Conservation (phyloP, 257 asterid genomes). For the Petunia secreta region DNA sequence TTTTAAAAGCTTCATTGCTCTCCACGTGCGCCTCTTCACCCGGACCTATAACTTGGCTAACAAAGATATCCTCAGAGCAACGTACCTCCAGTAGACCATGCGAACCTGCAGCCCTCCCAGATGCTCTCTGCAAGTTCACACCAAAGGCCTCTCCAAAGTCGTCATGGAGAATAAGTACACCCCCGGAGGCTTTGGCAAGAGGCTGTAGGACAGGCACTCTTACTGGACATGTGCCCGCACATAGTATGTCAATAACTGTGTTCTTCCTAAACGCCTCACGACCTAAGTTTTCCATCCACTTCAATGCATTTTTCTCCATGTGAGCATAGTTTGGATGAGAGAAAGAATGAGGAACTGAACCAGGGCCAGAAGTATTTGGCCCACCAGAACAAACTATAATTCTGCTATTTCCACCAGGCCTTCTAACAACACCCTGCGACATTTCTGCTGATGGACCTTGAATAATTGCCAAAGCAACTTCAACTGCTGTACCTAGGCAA, state of each 20-base stretch:
- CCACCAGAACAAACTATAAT: slow-evolving; percentile 93
- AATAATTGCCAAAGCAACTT: slow-evolving; percentile 84
- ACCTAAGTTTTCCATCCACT: slow-evolving; percentile 88
- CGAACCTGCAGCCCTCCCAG: slow-evolving; percentile 86
- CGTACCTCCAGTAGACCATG: slow-evolving; percentile 87
- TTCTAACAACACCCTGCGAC: slow-evolving; percentile 79
- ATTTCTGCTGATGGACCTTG: slow-evolving; percentile 94
- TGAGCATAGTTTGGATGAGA: slow-evolving; percentile 82
- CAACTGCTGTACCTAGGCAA: slow-evolving; percentile 90
- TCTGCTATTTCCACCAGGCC: slow-evolving; percentile 92
- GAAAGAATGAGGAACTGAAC: slow-evolving; percentile 83
- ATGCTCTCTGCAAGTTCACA: slow-evolving; percentile 94
- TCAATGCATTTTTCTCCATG: slow-evolving; percentile 75
- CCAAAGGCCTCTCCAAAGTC: slow-evolving; percentile 99
- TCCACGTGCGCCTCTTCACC: slow-evolving; percentile 89
- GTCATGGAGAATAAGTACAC: slow-evolving; percentile 81
- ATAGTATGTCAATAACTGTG: slow-evolving; percentile 75
- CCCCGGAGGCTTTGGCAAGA: slow-evolving; percentile 91
- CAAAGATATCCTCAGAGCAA: slow-evolving; percentile 82
- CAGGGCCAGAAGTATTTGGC: slow-evolving; percentile 89
- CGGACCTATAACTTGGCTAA: slow-evolving; percentile 90
- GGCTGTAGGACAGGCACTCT: slow-evolving; percentile 83
- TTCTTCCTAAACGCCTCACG: slow-evolving; percentile 68
- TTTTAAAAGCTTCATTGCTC: slow-evolving; percentile 66
- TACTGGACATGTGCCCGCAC: slow-evolving; percentile 96